Evolutionary conservation across 345 rosid species (phyloP).

Genomic region (Heritiera littoralis): DNA sequence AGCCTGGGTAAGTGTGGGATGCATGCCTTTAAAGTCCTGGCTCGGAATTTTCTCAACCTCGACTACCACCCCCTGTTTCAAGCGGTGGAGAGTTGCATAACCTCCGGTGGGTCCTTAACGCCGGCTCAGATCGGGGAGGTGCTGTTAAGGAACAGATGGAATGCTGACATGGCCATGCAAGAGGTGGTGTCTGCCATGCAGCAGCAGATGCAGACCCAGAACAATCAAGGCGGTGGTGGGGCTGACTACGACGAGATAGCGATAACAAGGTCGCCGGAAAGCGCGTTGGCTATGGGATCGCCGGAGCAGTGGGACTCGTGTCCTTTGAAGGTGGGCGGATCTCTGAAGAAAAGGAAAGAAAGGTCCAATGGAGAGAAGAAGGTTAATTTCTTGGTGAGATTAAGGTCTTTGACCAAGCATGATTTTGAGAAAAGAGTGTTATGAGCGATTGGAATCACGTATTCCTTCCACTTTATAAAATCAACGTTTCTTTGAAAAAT

Average conservation of each 20-base stretch:
- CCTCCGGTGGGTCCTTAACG: constrained; percentile 43
- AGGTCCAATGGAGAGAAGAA: constrained; percentile 30
- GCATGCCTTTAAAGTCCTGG: constrained; percentile 44
- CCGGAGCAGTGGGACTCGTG: constrained; percentile 45
- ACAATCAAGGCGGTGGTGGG: constrained; percentile 13
- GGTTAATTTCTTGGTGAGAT: constrained; percentile 36
- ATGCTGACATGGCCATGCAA: constrained; percentile 42
- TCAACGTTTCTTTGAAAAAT: too few species aligned
- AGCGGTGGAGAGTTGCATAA: constrained; percentile 44
- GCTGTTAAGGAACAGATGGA: constrained; percentile 41
- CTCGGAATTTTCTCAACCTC: constrained; percentile 40
- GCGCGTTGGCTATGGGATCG: constrained; percentile 36
- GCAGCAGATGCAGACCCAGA: constrained; percentile 10
- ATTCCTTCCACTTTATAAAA: too few species aligned
- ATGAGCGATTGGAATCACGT: background rate
- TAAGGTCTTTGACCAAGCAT: constrained; percentile 48
- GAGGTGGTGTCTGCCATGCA: constrained; percentile 47
- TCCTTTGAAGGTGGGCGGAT: constrained; percentile 26
- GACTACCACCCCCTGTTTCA: constrained; percentile 38
- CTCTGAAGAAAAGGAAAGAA: constrained; percentile 30
- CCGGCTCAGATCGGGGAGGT: constrained; percentile 53
- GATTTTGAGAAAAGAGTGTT: constrained; percentile 37
- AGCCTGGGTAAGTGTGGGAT: constrained; percentile 43
- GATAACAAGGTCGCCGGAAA: constrained; percentile 41
- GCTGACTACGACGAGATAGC: constrained; percentile 31